Evolutionary conservation across 768 basidiomycete species (phyloP).

Genomic region (Tubosaeta sp.): DNA sequence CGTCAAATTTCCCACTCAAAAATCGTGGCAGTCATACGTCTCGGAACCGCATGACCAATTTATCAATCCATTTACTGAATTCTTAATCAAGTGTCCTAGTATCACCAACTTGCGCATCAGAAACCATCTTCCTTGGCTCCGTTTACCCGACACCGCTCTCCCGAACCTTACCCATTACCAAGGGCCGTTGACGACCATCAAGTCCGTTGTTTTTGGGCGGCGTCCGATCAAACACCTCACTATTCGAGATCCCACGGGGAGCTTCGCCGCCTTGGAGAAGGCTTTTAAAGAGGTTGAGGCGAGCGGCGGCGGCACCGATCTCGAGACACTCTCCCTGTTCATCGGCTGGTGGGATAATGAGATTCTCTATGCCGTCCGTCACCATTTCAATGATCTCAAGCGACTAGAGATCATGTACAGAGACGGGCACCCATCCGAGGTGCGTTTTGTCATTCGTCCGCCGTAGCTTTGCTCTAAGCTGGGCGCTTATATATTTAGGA

Average conservation of each 20-base stretch:
- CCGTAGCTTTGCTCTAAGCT: neutral
- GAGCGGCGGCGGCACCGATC: constrained; percentile 8
- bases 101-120: constrained; percentile 19
- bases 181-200: constrained; percentile 26
- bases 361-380: constrained; percentile 39
- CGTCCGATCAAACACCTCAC: constrained; percentile 21
- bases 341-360: constrained; percentile 45
- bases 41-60: constrained; percentile 27
- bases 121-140: constrained; percentile 27
- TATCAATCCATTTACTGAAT: constrained; percentile 23
- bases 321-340: constrained; percentile 34
- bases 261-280: constrained; percentile 21
- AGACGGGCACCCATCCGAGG: constrained; percentile 38
- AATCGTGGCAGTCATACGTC: constrained; percentile 26
- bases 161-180: constrained; percentile 19
- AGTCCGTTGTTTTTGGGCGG: constrained; percentile 16
- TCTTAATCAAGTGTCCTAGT: constrained; percentile 22
- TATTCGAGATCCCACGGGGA: constrained; percentile 22
- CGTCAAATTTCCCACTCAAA: constrained; percentile 29
- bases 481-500: constrained; percentile 22
- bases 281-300: constrained; percentile 25
- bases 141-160: constrained; percentile 16
- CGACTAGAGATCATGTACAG: constrained; percentile 39
- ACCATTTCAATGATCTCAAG: constrained; percentile 34
- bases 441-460: constrained; percentile 16